Evolutionary conservation across 208 protist species (phyloP), one percentile per base, ranked within the genome.

Genomic region (Endotrypanum monterogeii): DNA sequence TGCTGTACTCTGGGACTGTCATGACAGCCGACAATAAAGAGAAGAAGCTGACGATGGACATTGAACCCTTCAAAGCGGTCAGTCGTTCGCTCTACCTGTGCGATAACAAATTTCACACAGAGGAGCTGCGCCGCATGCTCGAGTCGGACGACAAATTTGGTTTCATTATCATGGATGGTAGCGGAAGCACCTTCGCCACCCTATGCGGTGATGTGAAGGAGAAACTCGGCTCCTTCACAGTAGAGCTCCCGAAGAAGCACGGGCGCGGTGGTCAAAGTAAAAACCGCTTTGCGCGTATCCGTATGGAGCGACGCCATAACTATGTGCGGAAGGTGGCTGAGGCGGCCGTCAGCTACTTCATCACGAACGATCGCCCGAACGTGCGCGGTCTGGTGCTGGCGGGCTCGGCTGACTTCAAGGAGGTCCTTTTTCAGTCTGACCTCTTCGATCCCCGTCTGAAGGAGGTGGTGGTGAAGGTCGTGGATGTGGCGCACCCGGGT

Each of bases 191-290:
- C 8, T 99, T 98, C 73, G 99, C 98, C 39, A 99, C 98, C 8
- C 88, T 99, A 2, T 96, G 90, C 67, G 99, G 99, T 51, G 99
- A 98, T 85, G 98, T 98, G 11, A 95, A 99, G 67, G 93, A 98
- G 50, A 97, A 99, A 66, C 86, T 99, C 0, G 97, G 99, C 70
- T 99, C 98, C 69, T 99, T 99, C 83, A 97, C 93, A 16, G 99
- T 99, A 28, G 99, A 99, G 70, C 93, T 99, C 25, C 99, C 99
- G 20, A 99, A 99, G 97, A 99, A 99, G 92, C 99, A 99, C 88
- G 99, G 99, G 50, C 90, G 99, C 76, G 99, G 99, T 94, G 99
- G 99, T 86, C 99, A 99, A 92, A 99, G 98, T 82, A 98, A 99
- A 71, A 94, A 99, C 57, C 99, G 99, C 96, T 99, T 99, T 70